Evolutionary conservation across 148 eudicot genomes (phyloP).

Genomic region (Agrostemma githago): DNA sequence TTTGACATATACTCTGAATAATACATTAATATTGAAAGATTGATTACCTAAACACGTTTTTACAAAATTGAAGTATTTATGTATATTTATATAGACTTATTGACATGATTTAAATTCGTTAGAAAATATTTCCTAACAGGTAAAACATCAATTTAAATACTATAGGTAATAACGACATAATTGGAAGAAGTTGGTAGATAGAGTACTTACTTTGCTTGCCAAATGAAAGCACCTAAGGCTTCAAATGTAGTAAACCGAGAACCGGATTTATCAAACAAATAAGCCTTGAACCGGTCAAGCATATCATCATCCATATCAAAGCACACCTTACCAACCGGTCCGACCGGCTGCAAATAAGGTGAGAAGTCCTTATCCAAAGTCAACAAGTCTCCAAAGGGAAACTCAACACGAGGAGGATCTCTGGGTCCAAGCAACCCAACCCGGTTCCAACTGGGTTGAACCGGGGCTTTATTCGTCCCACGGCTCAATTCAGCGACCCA

Average conservation of each 20-base stretch:
- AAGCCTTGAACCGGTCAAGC: constrained; percentile 50
- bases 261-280: constrained; percentile 42
- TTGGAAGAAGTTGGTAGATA: no score
- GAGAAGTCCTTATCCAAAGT: constrained; percentile 32
- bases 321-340: constrained; percentile 37
- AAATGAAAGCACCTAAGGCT: constrained; percentile 71
- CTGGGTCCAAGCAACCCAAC: constrained; percentile 47
- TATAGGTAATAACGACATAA: not conserved
- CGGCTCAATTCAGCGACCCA: constrained; percentile 53
- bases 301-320: constrained; percentile 44
- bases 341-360: constrained; percentile 24
- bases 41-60: not conserved
- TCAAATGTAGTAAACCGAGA: constrained; percentile 61
- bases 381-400: constrained; percentile 45
- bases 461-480: constrained; percentile 29
- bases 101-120: not conserved
- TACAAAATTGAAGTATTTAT: not conserved
- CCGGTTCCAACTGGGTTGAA: constrained; percentile 62
- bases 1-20: no score
- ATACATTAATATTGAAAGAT: not conserved
- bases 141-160: no score
- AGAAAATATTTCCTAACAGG: not conserved
- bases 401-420: constrained; percentile 41
- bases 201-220: constrained; percentile 54
- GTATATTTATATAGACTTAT: no score